Conservation (phyloP, 257 asterid species). For the Petrea volubilis region DNA sequence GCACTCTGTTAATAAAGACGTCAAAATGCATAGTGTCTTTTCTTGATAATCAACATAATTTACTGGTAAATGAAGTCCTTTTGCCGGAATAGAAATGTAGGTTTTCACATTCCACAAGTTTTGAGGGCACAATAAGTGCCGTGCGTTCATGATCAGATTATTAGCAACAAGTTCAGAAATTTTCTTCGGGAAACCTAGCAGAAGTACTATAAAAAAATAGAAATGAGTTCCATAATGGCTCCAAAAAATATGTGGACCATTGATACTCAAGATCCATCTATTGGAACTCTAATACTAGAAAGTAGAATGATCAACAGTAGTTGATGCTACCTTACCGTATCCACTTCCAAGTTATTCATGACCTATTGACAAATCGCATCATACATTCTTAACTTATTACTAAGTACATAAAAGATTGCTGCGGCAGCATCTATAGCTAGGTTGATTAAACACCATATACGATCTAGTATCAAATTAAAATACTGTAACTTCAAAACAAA, state of each 20-base stretch:
- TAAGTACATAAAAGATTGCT: neutral
- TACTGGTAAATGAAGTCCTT: neutral
- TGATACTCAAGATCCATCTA: neutral
- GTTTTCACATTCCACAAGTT: neutral
- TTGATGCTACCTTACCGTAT: neutral
- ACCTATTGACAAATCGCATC: neutral
- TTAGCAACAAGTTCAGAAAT: neutral
- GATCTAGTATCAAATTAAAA: neutral
- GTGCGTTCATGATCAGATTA: neutral
- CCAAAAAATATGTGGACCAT: neutral
- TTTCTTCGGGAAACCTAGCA: neutral
- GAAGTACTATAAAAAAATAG: neutral
- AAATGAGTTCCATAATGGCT: neutral
- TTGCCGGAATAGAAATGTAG: neutral
- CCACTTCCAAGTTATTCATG: slow-evolving; percentile 3
- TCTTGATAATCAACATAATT: neutral
- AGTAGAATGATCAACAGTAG: neutral
- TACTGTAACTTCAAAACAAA: neutral
- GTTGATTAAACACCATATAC: neutral
- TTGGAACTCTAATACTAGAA: neutral
- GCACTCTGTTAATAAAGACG: neutral
- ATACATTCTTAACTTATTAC: neutral
- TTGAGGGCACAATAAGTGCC: neutral
- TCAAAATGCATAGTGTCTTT: neutral
- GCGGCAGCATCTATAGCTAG: slow-evolving; percentile 9